These are phyloP conservation scores for Pyrenula massariospora DNA, from an alignment of 495 filamentous ascomycete genomes.

Conservation along the genomic window DNA sequence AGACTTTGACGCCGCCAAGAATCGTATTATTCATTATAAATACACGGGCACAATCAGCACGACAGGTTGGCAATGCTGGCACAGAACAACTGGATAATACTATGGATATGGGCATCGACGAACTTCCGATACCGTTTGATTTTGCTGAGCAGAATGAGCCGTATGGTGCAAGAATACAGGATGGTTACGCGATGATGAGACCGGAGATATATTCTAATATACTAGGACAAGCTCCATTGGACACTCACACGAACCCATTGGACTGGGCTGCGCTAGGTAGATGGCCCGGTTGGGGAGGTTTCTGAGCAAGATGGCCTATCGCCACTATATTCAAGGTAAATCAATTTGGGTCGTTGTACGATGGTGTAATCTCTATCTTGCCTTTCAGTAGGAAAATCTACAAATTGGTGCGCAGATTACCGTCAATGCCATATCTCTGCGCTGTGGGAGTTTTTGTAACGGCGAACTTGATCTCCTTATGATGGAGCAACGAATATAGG, in stretches of 20 bases:
- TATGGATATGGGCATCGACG: conserved; percentile 8
- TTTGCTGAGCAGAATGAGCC: conserved; percentile 6
- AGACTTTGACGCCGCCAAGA: conserved; percentile 17
- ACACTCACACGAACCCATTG: conserved; percentile 13
- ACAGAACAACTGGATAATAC: conserved; percentile 7
- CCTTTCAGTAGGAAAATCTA: too few species aligned
- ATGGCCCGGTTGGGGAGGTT: too few species aligned
- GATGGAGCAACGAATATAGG: too few species aligned
- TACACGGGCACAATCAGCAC: conserved; percentile 10
- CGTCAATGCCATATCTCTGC: too few species aligned
- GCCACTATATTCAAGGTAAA: too few species aligned
- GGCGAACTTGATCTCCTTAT: too few species aligned
- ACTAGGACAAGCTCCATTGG: conserved; percentile 8
- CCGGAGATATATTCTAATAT: conserved; percentile 10
- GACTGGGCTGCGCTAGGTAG: conserved; percentile 14
- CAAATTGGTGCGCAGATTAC: too few species aligned
- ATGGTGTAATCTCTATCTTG: too few species aligned
- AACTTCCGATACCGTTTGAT: conserved; percentile 10
- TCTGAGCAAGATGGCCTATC: too few species aligned
- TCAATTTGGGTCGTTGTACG: too few species aligned
- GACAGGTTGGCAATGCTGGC: conserved; percentile 1
- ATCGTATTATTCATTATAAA: conserved; percentile 28
- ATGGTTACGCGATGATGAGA: conserved; percentile 4
- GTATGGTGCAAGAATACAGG: conserved; percentile 8
- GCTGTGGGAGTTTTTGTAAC: too few species aligned